phyloP scores from a whole-genome alignment of 345 rosid species.

The Excoecaria cochinchinensis region DNA sequence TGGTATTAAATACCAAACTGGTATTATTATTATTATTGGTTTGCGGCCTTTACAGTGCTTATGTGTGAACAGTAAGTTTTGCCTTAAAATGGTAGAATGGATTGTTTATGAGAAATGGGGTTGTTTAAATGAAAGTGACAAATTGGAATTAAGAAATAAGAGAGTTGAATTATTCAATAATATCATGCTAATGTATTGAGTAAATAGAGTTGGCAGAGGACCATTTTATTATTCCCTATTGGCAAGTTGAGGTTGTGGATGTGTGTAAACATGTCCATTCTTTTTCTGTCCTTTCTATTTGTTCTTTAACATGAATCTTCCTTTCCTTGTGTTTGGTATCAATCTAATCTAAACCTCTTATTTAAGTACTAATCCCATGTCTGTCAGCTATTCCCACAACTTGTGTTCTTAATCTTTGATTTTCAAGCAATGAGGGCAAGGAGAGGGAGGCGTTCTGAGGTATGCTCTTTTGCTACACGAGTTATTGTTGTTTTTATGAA shows the following conservation, averaged over 20 bases:
- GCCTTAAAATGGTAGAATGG: slow-evolving; percentile 41
- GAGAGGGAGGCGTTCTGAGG: slow-evolving; percentile 76
- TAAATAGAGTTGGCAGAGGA: slow-evolving; percentile 21
- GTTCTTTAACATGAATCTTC: slow-evolving; percentile 42
- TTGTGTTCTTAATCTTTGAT: slow-evolving; percentile 15
- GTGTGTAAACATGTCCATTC: slow-evolving; percentile 44
- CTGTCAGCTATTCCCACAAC: not conserved
- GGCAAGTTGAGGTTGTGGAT: slow-evolving; percentile 67
- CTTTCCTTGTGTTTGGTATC: slow-evolving; percentile 44
- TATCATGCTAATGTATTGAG: slow-evolving; percentile 22
- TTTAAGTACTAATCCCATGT: slow-evolving; percentile 31
- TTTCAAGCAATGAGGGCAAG: slow-evolving; percentile 49
- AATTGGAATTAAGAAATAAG: slow-evolving; percentile 20
- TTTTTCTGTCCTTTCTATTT: slow-evolving; percentile 47
- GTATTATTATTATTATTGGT: slow-evolving; percentile 11
- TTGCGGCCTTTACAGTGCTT: slow-evolving; percentile 1
- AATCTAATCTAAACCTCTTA: slow-evolving; percentile 17
- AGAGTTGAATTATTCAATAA: slow-evolving; percentile 28
- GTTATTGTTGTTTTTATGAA: not conserved
- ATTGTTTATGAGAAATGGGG: not conserved
- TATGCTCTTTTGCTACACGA: slow-evolving; percentile 14
- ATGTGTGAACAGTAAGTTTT: not conserved
- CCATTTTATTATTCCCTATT: slow-evolving; percentile 28
- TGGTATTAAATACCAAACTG: slow-evolving; percentile 9
- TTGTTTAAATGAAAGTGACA: slow-evolving; percentile 40